Evolutionary conservation across 2,329 filamentous ascomycete genomes (phyloP).

Genomic region (Venturiaceae sp.): DNA sequence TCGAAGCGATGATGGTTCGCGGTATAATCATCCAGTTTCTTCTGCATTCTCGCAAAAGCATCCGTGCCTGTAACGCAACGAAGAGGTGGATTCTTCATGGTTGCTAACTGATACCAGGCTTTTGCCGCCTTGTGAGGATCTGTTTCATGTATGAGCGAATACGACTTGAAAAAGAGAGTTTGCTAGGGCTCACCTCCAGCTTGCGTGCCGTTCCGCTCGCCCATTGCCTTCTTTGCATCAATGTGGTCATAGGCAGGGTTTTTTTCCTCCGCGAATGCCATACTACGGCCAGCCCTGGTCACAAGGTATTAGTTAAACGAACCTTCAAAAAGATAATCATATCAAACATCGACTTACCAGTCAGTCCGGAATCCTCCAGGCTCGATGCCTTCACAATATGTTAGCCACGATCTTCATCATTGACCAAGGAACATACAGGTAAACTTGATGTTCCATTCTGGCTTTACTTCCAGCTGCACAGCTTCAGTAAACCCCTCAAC

Average conservation of each 20-base stretch:
- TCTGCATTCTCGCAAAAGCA: conserved; percentile 37
- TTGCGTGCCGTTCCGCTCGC: conserved; percentile 31
- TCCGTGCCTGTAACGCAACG: conserved; percentile 45
- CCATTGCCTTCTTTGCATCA: conserved; percentile 31
- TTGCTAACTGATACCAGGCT: conserved; percentile 45
- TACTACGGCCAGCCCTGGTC: conserved; percentile 25
- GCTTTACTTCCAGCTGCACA: conserved; percentile 31
- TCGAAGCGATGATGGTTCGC: conserved; percentile 42
- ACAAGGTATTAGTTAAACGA: not conserved
- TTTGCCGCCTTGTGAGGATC: conserved; percentile 41
- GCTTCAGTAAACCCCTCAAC: conserved; percentile 39
- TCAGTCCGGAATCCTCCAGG: conserved; percentile 35
- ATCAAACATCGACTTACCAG: conserved; percentile 17
- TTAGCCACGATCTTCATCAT: not conserved
- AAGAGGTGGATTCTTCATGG: conserved; percentile 42
- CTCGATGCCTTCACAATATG: conserved; percentile 1
- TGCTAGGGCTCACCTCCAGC: too few species aligned
- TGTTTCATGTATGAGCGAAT: too few species aligned
- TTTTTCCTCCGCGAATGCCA: conserved; percentile 36
- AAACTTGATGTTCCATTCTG: conserved; percentile 37
- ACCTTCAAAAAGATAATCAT: not conserved
- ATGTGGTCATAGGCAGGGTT: conserved; percentile 39
- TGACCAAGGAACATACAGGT: conserved; percentile 24
- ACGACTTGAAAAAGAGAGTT: too few species aligned
- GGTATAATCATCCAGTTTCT: conserved; percentile 40